These are phyloP conservation scores for Crithidia sp. DNA, from an alignment of 208 protist genomes.

Conservation along the genomic window DNA sequence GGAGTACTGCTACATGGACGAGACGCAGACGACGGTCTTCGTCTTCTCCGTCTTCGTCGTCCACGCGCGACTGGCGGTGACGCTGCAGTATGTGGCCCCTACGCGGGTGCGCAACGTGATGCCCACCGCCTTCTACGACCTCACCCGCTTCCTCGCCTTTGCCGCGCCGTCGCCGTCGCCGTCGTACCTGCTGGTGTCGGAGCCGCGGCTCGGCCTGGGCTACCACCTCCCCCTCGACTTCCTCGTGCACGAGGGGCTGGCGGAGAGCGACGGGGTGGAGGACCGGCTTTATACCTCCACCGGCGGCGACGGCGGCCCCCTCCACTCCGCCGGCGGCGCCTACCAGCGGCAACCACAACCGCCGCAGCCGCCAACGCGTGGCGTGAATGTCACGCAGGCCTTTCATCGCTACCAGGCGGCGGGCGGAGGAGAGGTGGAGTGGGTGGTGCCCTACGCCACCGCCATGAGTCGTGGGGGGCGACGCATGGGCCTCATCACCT, in stretches of 20 bases:
- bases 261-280: conserved; percentile 36
- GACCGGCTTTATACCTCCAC: conserved; percentile 25
- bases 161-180: conserved; percentile 54
- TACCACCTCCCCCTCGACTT: conserved; percentile 84
- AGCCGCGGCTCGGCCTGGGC: conserved; percentile 83
- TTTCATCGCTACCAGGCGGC: too few relatives aligned
- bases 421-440: conserved; percentile 5
- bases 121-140: conserved; percentile 77
- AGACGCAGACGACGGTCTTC: conserved; percentile 44
- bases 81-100: conserved; percentile 77
- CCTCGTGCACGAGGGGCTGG: conserved; percentile 50
- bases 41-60: conserved; percentile 80
- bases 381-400: background rate
- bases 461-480: conserved; percentile 48
- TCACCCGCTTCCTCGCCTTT: conserved; percentile 72
- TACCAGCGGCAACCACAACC: background rate
- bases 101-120: conserved; percentile 67
- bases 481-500: conserved; percentile 61
- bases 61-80: conserved; percentile 66
- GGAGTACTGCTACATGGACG: conserved; percentile 88
- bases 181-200: conserved; percentile 83
- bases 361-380: conserved; percentile 24
- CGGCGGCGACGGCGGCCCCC: conserved; percentile 2
- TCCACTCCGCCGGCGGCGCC: background rate
- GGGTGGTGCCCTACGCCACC: conserved; percentile 43